Evolutionary conservation across 2,329 filamentous ascomycete species (phyloP).

Genomic region (Ceratocystis cacaofunesta): DNA sequence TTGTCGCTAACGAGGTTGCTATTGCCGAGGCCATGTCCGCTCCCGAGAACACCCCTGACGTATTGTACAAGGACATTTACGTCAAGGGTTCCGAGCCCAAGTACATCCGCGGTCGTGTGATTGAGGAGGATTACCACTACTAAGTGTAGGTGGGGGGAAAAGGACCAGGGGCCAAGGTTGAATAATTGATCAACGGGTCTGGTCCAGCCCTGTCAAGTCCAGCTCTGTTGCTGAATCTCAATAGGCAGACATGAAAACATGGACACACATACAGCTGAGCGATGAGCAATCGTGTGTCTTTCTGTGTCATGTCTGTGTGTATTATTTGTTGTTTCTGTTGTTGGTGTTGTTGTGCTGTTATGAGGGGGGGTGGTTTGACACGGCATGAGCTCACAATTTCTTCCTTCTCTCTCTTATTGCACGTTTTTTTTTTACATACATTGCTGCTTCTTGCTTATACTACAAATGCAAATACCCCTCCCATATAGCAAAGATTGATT

Average conservation of each 20-base stretch:
- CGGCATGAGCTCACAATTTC: background rate
- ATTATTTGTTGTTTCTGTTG: background rate
- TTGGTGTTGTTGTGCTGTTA: background rate
- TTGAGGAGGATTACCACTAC: slow-evolving; percentile 88
- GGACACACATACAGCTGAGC: slow-evolving; percentile 17
- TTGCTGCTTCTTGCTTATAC: background rate
- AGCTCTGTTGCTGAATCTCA: background rate
- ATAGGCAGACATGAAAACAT: background rate
- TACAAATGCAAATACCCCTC: background rate
- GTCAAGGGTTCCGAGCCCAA: slow-evolving; percentile 73
- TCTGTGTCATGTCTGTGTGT: background rate
- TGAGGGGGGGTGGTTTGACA: background rate
- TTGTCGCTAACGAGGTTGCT: slow-evolving; percentile 81
- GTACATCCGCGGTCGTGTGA: slow-evolving; percentile 73
- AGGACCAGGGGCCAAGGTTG: background rate
- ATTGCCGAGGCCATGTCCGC: slow-evolving; percentile 74
- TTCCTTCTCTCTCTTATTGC: background rate
- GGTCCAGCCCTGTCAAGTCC: background rate
- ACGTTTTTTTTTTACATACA: background rate
- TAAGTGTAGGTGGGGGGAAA: background rate
- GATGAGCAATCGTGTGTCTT: slow-evolving; percentile 20
- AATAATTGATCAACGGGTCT: background rate
- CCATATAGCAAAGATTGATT: background rate
- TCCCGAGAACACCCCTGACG: slow-evolving; percentile 65
- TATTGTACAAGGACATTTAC: slow-evolving; percentile 94